These are phyloP conservation scores for Tulasnella sp. DNA, from an alignment of 768 basidiomycete species.

Conservation along the genomic window DNA sequence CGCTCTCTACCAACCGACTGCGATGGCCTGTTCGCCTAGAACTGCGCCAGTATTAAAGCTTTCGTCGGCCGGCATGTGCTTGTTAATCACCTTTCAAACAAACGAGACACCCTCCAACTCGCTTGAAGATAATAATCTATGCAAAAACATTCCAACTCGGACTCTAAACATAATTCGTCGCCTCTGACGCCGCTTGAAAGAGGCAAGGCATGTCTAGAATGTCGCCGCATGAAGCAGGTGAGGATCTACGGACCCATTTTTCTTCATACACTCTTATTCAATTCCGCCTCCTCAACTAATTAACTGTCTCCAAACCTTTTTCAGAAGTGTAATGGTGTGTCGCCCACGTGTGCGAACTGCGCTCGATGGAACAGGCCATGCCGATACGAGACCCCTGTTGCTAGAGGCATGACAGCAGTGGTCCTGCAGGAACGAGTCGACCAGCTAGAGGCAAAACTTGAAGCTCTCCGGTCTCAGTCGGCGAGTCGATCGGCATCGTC, in stretches of 20 bases:
- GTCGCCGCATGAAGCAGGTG: constrained; percentile 13
- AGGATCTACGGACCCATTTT: background rate
- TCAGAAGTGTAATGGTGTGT: constrained; percentile 12
- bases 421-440: constrained; percentile 16
- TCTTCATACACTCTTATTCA: background rate
- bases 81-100: background rate
- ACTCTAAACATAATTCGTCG: background rate
- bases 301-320: background rate
- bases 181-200: constrained; percentile 1
- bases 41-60: background rate
- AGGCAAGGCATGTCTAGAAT: constrained; percentile 15
- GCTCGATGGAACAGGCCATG: background rate
- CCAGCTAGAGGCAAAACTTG: constrained; percentile 17
- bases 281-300: background rate
- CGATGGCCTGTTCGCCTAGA: background rate
- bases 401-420: background rate
- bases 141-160: background rate
- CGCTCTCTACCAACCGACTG: background rate
- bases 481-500: background rate
- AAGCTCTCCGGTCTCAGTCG: constrained; percentile 7
- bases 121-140: background rate
- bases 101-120: background rate
- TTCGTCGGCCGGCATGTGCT: background rate
- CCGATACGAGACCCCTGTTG: constrained; percentile 14
- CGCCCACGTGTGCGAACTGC: constrained; percentile 3